Evolutionary conservation across 1,284 basidiomycete genomes (phyloP).

Genomic region (Cystodermella granulosa): DNA sequence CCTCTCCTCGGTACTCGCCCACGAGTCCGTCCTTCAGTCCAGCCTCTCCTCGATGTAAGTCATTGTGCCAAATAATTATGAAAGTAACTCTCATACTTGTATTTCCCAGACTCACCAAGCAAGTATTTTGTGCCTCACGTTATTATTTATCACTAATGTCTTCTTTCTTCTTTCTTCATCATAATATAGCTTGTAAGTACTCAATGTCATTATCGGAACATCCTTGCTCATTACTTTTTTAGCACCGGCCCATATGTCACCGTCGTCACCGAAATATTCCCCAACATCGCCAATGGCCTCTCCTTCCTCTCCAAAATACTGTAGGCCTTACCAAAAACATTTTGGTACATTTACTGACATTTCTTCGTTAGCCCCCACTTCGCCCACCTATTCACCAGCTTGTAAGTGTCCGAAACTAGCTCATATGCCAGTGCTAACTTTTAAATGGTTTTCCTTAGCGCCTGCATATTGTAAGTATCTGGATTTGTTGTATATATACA

Average conservation of each 20-base stretch:
- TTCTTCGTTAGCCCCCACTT: conserved; percentile 60
- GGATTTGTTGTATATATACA: neutral
- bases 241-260: conserved; percentile 74
- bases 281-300: conserved; percentile 76
- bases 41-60: conserved; percentile 77
- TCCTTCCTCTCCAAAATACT: conserved; percentile 84
- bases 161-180: conserved; percentile 16
- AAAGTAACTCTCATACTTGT: conserved; percentile 19
- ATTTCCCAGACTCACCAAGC: conserved; percentile 68
- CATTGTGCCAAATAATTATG: conserved; percentile 12
- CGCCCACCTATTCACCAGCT: conserved; percentile 77
- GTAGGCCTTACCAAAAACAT: conserved; percentile 41
- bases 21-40: conserved; percentile 84
- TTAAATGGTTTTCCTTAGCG: conserved; percentile 37
- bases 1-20: conserved; percentile 79
- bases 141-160: conserved; percentile 8
- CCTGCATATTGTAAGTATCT: conserved; percentile 66
- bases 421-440: conserved; percentile 10
- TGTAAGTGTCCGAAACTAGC: conserved; percentile 56
- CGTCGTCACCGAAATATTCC: conserved; percentile 81
- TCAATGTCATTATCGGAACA: neutral
- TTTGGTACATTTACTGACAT: conserved; percentile 10
- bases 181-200: conserved; percentile 63
- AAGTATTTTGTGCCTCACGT: conserved; percentile 36
- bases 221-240: conserved; percentile 11